Percentiles rank a stretch among this genome's conserved stretches.
phyloP scores from a whole-genome alignment of 1,284 basidiomycete species.

The Neotropicomus parvogracilis region DNA sequence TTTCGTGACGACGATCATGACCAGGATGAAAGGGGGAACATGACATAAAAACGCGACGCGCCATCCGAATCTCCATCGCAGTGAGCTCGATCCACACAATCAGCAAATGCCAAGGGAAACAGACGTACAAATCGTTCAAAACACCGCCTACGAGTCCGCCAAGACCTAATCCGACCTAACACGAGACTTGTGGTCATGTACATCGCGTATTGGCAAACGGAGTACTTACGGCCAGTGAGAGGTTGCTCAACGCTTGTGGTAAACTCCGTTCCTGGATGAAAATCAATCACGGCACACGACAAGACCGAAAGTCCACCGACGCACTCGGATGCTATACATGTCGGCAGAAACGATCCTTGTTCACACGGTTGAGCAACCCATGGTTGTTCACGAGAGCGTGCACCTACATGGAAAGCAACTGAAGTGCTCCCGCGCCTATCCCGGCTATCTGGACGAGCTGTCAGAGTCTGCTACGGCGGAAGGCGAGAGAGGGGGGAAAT shows the following conservation, averaged over 20 bases:
- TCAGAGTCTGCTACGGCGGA: neutral
- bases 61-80: constrained; percentile 19
- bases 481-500: neutral
- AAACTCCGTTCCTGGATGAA: constrained; percentile 16
- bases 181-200: neutral
- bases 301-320: neutral
- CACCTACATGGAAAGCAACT: constrained; percentile 21
- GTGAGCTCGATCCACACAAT: neutral
- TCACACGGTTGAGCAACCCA: no score
- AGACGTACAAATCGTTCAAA: constrained; percentile 21
- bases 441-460: constrained; percentile 14
- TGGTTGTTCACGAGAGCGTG: no score
- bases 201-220: neutral
- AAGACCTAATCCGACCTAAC: constrained; percentile 20
- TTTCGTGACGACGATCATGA: constrained; percentile 15
- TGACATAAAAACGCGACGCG: constrained; percentile 20
- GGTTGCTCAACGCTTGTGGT: constrained; percentile 18
- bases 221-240: constrained; percentile 14
- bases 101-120: neutral
- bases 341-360: constrained; percentile 22
- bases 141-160: constrained; percentile 21
- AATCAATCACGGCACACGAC: neutral
- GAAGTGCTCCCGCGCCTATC: constrained; percentile 17
- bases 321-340: constrained; percentile 20
- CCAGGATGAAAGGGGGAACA: constrained; percentile 16